These are phyloP conservation scores for Poa annua DNA, from an alignment of 176 grass and related monocot species.

Conservation along the genomic window DNA sequence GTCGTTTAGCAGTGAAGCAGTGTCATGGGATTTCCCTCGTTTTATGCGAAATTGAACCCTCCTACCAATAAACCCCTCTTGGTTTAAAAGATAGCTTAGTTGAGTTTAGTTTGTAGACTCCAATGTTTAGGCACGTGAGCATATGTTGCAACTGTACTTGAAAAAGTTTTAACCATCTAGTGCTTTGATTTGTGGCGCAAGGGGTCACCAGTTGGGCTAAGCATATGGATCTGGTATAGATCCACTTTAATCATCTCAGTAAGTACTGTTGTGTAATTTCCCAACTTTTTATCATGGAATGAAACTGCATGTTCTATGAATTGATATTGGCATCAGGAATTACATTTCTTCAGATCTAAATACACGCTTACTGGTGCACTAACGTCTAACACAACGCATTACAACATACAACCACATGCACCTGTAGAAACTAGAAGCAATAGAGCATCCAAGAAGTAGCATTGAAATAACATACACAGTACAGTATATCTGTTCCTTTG, in stretches of 20 bases:
- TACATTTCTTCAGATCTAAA: not conserved
- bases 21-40: not conserved
- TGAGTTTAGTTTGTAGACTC: not conserved
- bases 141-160: constrained; percentile 24
- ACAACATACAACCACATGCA: not conserved
- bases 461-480: constrained; percentile 21
- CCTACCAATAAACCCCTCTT: not conserved
- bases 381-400: not conserved
- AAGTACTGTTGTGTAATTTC: not conserved
- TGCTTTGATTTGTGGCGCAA: constrained; percentile 10
- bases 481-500: not conserved
- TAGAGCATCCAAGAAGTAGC: not conserved
- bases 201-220: not conserved
- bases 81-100: not conserved
- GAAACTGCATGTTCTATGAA: not conserved
- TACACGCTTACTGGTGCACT: not conserved
- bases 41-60: not conserved
- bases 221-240: not conserved
- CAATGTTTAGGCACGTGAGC: not conserved
- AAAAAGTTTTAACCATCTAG: not conserved
- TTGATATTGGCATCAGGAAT: not conserved
- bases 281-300: not conserved
- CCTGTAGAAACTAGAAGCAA: not conserved
- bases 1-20: not conserved
- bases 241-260: not conserved